These are phyloP conservation scores for Ceriops zippeliana DNA, from an alignment of 345 rosid species.

Conservation along the genomic window DNA sequence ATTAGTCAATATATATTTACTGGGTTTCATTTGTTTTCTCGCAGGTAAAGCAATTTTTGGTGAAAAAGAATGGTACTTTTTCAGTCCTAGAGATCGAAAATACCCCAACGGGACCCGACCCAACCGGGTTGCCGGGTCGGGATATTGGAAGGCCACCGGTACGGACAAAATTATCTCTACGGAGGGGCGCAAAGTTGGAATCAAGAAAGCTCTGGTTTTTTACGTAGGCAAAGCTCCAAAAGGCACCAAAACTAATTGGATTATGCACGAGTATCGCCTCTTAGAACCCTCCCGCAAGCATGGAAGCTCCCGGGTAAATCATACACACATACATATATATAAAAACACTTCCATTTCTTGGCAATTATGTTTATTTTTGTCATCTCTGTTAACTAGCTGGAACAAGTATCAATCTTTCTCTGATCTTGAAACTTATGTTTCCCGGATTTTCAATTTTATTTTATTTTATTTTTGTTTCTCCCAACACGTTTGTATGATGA, in stretches of 20 bases:
- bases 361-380: too few relatives aligned
- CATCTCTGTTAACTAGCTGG: too few relatives aligned
- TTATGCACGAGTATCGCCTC: slow-evolving; percentile 96
- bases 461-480: neutral
- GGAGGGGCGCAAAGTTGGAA: slow-evolving; percentile 78
- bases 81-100: slow-evolving; percentile 86
- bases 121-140: slow-evolving; percentile 86
- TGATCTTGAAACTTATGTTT: too few relatives aligned
- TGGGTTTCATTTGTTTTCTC: slow-evolving; percentile 1
- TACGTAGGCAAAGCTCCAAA: slow-evolving; percentile 91
- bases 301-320: slow-evolving; percentile 66
- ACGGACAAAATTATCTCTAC: slow-evolving; percentile 73
- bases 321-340: neutral
- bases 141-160: slow-evolving; percentile 99
- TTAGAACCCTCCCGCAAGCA: slow-evolving; percentile 47
- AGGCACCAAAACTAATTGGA: slow-evolving; percentile 98
- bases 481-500: neutral
- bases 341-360: too few relatives aligned
- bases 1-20: neutral
- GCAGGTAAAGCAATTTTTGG: slow-evolving; percentile 88
- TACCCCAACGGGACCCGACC: slow-evolving; percentile 97
- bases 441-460: too few relatives aligned
- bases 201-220: slow-evolving; percentile 89
- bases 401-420: too few relatives aligned
- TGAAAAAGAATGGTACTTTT: slow-evolving; percentile 94